These are phyloP conservation scores for Coniella lustricola DNA, from an alignment of 2,329 filamentous ascomycete genomes.

Conservation along the genomic window DNA sequence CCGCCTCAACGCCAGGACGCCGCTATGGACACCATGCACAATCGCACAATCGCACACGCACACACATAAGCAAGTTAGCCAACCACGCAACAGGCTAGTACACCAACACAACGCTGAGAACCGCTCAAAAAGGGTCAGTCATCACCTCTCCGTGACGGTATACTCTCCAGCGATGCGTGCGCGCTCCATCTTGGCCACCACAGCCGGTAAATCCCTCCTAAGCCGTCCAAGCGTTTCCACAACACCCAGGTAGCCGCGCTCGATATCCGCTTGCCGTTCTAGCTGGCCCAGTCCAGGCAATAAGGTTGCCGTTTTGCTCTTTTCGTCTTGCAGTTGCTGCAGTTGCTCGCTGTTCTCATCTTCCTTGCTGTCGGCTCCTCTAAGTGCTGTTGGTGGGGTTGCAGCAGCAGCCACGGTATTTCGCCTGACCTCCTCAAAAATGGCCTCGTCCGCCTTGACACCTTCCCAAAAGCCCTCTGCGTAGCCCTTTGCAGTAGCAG, in stretches of 20 bases:
- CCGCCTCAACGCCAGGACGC: too few relatives aligned
- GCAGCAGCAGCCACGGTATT: conserved; percentile 15
- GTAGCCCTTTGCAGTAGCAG: conserved; percentile 34
- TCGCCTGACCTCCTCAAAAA: conserved; percentile 26
- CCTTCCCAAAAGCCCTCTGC: conserved; percentile 33
- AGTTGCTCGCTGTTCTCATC: conserved; percentile 18
- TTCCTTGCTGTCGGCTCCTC: conserved; percentile 11
- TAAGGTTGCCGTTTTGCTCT: conserved; percentile 16
- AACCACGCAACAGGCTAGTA: too few relatives aligned
- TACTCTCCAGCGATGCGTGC: conserved; percentile 54
- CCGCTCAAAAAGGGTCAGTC: neutral
- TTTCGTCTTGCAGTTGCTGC: conserved; percentile 11
- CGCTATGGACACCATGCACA: too few relatives aligned
- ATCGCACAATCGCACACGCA: too few relatives aligned
- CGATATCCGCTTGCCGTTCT: conserved; percentile 40
- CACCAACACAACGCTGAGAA: too few relatives aligned
- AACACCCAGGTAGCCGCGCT: conserved; percentile 38
- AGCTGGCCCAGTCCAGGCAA: conserved; percentile 28
- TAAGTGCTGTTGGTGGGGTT: neutral
- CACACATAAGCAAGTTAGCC: too few relatives aligned
- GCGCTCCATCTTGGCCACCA: conserved; percentile 59
- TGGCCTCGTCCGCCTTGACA: conserved; percentile 41
- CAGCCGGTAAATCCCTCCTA: conserved; percentile 54
- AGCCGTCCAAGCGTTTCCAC: conserved; percentile 45
- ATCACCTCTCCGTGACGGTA: conserved; percentile 39